Evolutionary conservation across 768 basidiomycete species (phyloP), one percentile per base, ranked within the genome.

Genomic region (Mycena olivaceomarginata): DNA sequence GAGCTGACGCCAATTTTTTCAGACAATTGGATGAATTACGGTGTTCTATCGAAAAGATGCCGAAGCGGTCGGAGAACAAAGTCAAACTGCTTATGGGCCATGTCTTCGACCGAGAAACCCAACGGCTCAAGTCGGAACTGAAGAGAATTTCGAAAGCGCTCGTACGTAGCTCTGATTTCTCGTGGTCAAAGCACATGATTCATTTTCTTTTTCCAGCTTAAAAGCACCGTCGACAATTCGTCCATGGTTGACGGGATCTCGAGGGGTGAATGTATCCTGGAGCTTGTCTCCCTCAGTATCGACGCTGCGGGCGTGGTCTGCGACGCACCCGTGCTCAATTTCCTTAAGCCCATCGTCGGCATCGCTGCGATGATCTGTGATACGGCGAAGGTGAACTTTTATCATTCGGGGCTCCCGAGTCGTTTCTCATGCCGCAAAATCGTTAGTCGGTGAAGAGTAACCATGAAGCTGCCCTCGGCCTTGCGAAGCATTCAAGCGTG

Each of bases 361-460:
- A 37, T 62, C 8, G 56, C 59, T n/a, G 56, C n/a, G 41, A 31
- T 60, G 12, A 70, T 70, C 10, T 70, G 57, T 5, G 59, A 70
- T 2, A 59, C 56, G 18, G 69, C 69, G 11, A 60, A 70, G 59
- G 59, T 70, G 66, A 48, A 45, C 13, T 2, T 51, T 5, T n/a
- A 51, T 12, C 15, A 48, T 22, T n/a, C 48, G 1, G 15, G 10
- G 13, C 37, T 6, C 7, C 10, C 10, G 10, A 4, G n/a, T 12
- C 5, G 25, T 43, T 11, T 46, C 15, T 16, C 45, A 12, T 16
- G 3, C 12, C 10, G 15, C 10, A 16, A 11, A 22, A 51, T 53
- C 0, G 20, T n/a, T n/a, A 51, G 66, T 13, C 37, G 37, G 67
- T 22, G 16, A 56, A 57, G 18, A n/a, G 48, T 46, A 56, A 68